These are phyloP conservation scores for Phalaenopsis hybrid DNA, from an alignment of 116 monocot genomes.

Conservation along the genomic window DNA sequence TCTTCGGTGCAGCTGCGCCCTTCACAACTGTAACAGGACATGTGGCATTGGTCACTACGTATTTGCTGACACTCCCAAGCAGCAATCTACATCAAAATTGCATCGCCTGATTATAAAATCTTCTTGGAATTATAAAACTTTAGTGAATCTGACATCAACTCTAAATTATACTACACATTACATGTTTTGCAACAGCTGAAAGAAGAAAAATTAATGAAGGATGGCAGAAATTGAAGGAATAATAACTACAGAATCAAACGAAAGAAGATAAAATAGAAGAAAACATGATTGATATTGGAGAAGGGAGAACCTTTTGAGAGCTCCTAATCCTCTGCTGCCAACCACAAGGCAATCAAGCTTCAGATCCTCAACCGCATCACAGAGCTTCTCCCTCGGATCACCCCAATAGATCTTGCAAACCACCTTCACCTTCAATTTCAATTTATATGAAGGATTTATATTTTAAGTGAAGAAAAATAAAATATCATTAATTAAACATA, in stretches of 20 bases:
- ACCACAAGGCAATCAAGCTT: slow-evolving; percentile 64
- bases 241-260: neutral
- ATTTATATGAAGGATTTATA: too few relatives aligned
- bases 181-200: too few relatives aligned
- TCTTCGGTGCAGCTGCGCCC: neutral
- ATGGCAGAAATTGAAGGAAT: too few relatives aligned
- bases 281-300: neutral
- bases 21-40: slow-evolving; percentile 64
- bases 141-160: too few relatives aligned
- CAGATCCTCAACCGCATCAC: slow-evolving; percentile 56
- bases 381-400: slow-evolving; percentile 66
- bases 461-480: too few relatives aligned
- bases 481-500: too few relatives aligned
- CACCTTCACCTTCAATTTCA: slow-evolving; percentile 38
- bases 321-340: slow-evolving; percentile 69
- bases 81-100: slow-evolving; percentile 25
- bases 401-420: slow-evolving; percentile 74
- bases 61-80: slow-evolving; percentile 63
- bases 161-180: too few relatives aligned
- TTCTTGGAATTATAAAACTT: too few relatives aligned
- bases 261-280: neutral
- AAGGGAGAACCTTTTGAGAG: slow-evolving; percentile 46
- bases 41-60: slow-evolving; percentile 36
- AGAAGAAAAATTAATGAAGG: too few relatives aligned
- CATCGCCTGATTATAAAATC: neutral